Evolutionary conservation across 495 filamentous ascomycete species (phyloP), one percentile per base, ranked within the genome.

Genomic region (Hyaloscypha finlandica): DNA sequence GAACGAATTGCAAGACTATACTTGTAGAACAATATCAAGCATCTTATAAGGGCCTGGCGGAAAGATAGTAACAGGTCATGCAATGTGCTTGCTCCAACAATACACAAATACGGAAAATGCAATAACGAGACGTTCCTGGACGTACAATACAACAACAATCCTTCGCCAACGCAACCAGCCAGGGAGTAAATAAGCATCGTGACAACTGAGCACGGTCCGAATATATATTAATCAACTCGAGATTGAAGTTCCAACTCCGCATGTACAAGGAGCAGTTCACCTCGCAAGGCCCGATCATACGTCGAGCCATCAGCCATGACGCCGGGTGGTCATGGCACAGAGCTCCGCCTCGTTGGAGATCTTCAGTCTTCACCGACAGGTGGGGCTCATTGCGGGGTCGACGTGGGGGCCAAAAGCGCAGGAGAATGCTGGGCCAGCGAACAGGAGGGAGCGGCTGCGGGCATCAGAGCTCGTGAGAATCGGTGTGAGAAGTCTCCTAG

Each of bases 271-370:
- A 48, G 45, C 33, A 42, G 33, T 61, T 48, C 59, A 61, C 6
- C 4, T 61, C 59, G 59, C 14, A 48, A 48, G 22, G 14, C 0
- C 32, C 37, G 20, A 48, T 33, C 14, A 1, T 48, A 6, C 0
- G 42, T 48, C 11, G 35, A 37, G 25, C 25, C 25, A 25, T 25
- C 35, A 37, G 35, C 42, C 9, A 61, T 61, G 59, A 61, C 59
- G 59, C 20, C 37, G 1, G 22, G 19, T 25, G 6, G 59, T 19
- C n/a, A 48, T 16, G 37, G 9, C 19, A 29, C 59, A 31, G 37
- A 35, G 59, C 59, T 61, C 59, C 59, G 59, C 59, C 59, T 48
- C 59, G 59, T 48, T 48, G 19, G 4, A 6, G 16, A 19, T 19
- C 11, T 48, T 14, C 42, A 48, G 42, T 33, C 32, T 35, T 61